phyloP scores from a whole-genome alignment of 805 yeast species.

The Candida nemodendra region DNA sequence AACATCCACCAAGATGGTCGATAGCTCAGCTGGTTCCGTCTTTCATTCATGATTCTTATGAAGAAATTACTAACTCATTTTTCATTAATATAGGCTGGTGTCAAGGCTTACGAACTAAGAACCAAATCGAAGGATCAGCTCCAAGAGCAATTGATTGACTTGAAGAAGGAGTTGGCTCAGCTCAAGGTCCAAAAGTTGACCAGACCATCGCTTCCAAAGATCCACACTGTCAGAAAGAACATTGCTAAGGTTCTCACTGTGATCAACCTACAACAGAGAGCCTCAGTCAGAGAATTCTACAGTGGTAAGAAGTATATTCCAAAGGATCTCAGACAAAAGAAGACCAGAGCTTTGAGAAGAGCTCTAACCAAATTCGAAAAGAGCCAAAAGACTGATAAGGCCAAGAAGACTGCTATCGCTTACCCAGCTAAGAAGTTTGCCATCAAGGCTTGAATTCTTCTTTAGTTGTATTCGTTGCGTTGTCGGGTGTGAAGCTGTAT shows the following conservation, averaged over 20 bases:
- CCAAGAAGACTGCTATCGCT: constrained; percentile 88
- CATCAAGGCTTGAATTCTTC: constrained; percentile 81
- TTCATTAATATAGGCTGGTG: constrained; percentile 67
- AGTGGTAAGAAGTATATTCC: constrained; percentile 93
- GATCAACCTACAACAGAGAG: constrained; percentile 96
- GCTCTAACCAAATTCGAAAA: constrained; percentile 86
- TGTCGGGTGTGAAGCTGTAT: constrained; percentile 9
- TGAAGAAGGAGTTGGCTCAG: constrained; percentile 94
- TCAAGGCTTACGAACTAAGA: constrained; percentile 95
- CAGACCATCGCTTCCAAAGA: constrained; percentile 91
- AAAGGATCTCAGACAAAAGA: constrained; percentile 98
- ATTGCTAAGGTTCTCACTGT: constrained; percentile 97
- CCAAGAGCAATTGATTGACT: constrained; percentile 89
- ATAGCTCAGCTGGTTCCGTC: too few species aligned
- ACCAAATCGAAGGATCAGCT: constrained; percentile 96
- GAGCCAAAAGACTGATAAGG: constrained; percentile 77
- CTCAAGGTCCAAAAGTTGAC: constrained; percentile 95
- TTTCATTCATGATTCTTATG: too few species aligned
- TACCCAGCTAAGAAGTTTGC: constrained; percentile 99
- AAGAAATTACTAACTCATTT: not conserved
- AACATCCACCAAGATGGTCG: too few species aligned
- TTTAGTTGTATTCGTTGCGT: constrained; percentile 9
- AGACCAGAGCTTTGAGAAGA: constrained; percentile 99
- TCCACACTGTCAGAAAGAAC: constrained; percentile 96
- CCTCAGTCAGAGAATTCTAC: constrained; percentile 91